Conservation (phyloP, 257 asterid species). For the Solanum tacnaense region DNA sequence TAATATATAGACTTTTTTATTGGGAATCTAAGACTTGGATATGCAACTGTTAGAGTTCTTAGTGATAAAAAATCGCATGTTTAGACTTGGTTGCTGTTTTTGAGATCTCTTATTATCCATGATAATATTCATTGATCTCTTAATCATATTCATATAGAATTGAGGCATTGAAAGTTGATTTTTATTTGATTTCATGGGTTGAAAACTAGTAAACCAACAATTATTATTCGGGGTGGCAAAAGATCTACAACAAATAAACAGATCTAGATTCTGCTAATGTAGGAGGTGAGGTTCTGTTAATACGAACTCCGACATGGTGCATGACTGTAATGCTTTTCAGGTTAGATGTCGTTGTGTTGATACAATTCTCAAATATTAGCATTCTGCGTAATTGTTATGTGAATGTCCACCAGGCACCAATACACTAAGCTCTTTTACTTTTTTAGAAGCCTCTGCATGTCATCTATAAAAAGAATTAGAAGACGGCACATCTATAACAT, state of each 20-base stretch:
- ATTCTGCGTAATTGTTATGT: neutral
- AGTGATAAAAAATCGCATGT: too few relatives aligned
- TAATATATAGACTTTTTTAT: too few relatives aligned
- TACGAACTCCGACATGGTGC: neutral
- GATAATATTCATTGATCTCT: neutral
- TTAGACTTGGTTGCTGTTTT: too few relatives aligned
- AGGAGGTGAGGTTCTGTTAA: constrained; percentile 1
- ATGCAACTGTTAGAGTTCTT: too few relatives aligned
- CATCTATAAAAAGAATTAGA: constrained; percentile 64
- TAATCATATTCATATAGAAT: neutral
- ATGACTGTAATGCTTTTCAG: neutral
- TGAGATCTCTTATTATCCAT: neutral
- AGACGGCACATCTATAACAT: constrained; percentile 37
- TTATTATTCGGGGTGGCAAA: constrained; percentile 5
- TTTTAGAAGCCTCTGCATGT: constrained; percentile 79
- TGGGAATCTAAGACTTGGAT: too few relatives aligned
- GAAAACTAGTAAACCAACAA: constrained; percentile 5
- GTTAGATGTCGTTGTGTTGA: neutral
- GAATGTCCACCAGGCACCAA: too few relatives aligned
- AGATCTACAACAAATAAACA: constrained; percentile 13
- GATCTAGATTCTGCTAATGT: constrained; percentile 4
- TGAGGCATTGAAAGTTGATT: neutral
- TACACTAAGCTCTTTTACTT: neutral
- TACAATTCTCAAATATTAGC: neutral
- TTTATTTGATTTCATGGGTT: constrained; percentile 4